Percentiles rank a stretch among this genome's conserved stretches.
Evolutionary conservation across 176 grass and related monocot genomes (phyloP).

Genomic region (Eragrostis nindensis): DNA sequence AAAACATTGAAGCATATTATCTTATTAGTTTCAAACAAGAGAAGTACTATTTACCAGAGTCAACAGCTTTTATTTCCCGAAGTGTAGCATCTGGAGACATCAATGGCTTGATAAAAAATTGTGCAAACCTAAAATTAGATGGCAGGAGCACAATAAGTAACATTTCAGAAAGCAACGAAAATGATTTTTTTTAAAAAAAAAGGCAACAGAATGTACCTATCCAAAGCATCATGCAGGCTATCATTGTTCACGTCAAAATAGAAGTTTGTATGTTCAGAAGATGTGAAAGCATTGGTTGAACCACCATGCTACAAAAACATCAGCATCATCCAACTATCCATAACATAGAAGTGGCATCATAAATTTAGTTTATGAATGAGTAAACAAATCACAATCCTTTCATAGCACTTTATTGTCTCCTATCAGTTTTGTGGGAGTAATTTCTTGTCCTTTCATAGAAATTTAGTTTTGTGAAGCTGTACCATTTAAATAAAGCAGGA

Average conservation of each 20-base stretch:
- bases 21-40: constrained; percentile 23
- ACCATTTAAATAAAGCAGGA: background rate
- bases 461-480: no score
- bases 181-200: constrained; percentile 23
- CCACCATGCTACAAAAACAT: constrained; percentile 84
- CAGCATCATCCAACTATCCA: constrained; percentile 30
- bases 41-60: constrained; percentile 70
- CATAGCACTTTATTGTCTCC: background rate
- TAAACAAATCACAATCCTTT: background rate
- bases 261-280: constrained; percentile 82
- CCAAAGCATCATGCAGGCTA: constrained; percentile 82
- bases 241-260: constrained; percentile 91
- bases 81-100: constrained; percentile 92
- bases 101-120: constrained; percentile 96
- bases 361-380: constrained; percentile 26
- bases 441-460: background rate
- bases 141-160: constrained; percentile 27
- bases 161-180: constrained; percentile 36
- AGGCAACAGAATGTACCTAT: constrained; percentile 60
- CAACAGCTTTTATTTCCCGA: constrained; percentile 97
- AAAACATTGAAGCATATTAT: constrained; percentile 29
- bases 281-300: constrained; percentile 88
- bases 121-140: constrained; percentile 73
- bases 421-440: background rate
- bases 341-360: background rate